Evolutionary conservation across 2,329 filamentous ascomycete species (phyloP).

Genomic region (Arthrobotrys musiformis): DNA sequence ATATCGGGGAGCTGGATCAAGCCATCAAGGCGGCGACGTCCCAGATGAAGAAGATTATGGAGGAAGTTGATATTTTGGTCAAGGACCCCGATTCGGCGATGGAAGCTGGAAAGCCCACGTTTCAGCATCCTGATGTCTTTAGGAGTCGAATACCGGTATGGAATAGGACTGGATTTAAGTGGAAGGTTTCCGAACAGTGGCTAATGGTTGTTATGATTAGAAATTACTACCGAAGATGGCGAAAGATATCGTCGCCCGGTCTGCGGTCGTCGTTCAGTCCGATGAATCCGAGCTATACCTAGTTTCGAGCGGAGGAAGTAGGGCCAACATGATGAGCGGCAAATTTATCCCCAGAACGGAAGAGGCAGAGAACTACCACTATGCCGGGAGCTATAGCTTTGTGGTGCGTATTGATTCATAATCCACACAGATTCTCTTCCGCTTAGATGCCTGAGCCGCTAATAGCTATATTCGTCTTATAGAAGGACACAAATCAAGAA

Average conservation of each 20-base stretch:
- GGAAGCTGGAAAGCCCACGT: background rate
- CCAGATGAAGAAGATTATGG: conserved; percentile 57
- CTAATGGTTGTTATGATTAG: background rate
- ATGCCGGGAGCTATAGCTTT: conserved; percentile 28
- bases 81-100: conserved; percentile 14
- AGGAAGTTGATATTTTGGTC: conserved; percentile 45
- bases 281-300: conserved; percentile 48
- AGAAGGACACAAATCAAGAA: conserved; percentile 21
- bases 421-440: background rate
- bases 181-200: background rate
- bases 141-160: conserved; percentile 45
- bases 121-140: conserved; percentile 43
- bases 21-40: conserved; percentile 26
- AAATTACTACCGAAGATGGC: conserved; percentile 34
- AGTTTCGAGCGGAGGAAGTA: conserved; percentile 31
- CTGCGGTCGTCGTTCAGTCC: conserved; percentile 50
- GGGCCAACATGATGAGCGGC: conserved; percentile 43
- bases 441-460: background rate
- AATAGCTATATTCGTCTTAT: background rate
- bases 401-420: background rate
- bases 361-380: conserved; percentile 21
- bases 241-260: conserved; percentile 34
- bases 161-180: background rate
- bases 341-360: conserved; percentile 18
- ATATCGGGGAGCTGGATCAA: conserved; percentile 23